Evolutionary conservation across 163 green algal species (phyloP).

Genomic region (Scenedesmus sp.): DNA sequence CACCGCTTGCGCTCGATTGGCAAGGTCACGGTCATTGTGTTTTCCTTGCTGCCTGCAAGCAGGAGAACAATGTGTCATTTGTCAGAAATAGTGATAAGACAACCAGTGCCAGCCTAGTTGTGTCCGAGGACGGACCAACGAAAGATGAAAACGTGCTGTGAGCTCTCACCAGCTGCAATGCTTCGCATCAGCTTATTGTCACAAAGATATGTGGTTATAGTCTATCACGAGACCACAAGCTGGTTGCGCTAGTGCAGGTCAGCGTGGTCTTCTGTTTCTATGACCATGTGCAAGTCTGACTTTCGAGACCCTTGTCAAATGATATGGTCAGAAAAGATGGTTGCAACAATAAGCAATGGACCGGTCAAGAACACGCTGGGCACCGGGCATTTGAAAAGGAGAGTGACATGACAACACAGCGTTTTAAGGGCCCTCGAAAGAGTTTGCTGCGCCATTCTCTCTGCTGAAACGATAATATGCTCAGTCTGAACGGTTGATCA

Average conservation of each 20-base stretch:
- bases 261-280: constrained; percentile 8
- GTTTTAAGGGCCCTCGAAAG: not conserved
- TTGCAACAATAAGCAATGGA: not conserved
- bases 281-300: not conserved
- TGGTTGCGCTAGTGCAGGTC: not conserved
- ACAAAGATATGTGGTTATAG: not conserved
- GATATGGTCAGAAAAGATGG: not conserved
- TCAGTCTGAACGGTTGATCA: not conserved
- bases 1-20: not conserved
- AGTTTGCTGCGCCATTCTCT: not conserved
- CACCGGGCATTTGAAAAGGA: not conserved
- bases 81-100: not conserved
- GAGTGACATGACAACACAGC: not conserved
- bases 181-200: not conserved
- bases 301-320: no score
- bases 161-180: not conserved
- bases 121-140: not conserved
- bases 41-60: constrained; percentile 21
- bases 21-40: constrained; percentile 27
- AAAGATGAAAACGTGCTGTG: not conserved
- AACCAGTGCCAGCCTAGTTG: not conserved
- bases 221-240: not conserved
- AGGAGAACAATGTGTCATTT: not conserved
- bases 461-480: not conserved
- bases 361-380: not conserved